phyloP scores from a whole-genome alignment of 768 basidiomycete species.

The Dacryopinax spathularia region DNA sequence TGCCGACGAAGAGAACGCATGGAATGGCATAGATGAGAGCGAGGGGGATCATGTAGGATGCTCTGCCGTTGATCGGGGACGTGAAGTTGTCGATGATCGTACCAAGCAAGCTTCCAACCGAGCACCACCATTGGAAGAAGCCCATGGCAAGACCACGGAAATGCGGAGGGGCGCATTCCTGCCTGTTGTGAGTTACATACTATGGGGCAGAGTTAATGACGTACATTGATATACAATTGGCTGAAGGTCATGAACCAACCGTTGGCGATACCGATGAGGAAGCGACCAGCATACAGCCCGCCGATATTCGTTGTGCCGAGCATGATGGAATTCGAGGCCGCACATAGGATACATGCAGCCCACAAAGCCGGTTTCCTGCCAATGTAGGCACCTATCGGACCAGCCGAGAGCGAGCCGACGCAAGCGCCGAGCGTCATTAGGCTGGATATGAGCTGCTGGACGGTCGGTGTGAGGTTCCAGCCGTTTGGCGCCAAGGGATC shows the following conservation, averaged over 20 bases:
- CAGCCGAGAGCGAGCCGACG: not conserved
- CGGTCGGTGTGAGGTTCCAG: not conserved
- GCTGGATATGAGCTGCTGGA: not conserved
- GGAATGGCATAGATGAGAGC: not conserved
- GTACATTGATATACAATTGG: not conserved
- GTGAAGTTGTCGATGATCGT: not conserved
- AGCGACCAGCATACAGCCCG: not conserved
- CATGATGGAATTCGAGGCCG: not conserved
- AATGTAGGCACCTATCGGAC: not conserved
- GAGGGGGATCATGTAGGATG: constrained; percentile 9
- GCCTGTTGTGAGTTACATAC: not conserved
- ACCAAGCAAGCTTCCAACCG: not conserved
- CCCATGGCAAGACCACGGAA: not conserved
- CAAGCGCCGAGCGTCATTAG: not conserved
- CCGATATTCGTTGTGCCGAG: not conserved
- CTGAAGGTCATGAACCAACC: constrained; percentile 1
- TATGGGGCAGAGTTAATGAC: not conserved
- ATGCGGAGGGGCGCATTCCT: not conserved
- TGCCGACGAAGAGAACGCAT: not conserved
- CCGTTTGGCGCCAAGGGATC: not conserved
- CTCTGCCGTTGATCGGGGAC: not conserved
- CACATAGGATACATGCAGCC: not conserved
- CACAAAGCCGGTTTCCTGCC: not conserved
- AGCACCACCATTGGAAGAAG: constrained; percentile 4
- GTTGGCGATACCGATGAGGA: constrained; percentile 1